A percentile compares a stretch with the other conserved stretches of the same genome.
Conservation (phyloP, 192 early-diverging fungal genomes). For the Backusella parvicylindrica region DNA sequence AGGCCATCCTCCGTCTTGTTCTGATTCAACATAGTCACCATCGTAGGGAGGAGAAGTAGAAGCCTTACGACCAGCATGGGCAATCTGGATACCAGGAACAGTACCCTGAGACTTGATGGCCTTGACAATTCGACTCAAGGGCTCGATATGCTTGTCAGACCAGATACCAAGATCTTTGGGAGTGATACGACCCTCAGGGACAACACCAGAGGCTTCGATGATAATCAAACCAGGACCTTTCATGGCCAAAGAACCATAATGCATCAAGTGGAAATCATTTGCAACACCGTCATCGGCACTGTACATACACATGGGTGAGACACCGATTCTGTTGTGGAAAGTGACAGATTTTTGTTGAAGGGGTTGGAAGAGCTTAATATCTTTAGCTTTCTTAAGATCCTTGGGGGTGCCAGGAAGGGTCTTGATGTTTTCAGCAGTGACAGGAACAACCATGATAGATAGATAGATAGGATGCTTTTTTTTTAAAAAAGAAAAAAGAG, state of each 20-base stretch:
- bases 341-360: conserved; percentile 60
- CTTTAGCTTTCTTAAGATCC: too few relatives aligned
- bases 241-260: conserved; percentile 65
- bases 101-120: conserved; percentile 60
- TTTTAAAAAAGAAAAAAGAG: too few relatives aligned
- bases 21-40: conserved; percentile 10
- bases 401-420: too few relatives aligned
- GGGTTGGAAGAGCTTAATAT: conserved; percentile 68
- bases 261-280: conserved; percentile 62
- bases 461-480: too few relatives aligned
- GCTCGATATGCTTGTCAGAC: conserved; percentile 71
- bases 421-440: too few relatives aligned
- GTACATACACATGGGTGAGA: conserved; percentile 87
- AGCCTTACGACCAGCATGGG: conserved; percentile 79
- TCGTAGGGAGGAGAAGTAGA: neutral
- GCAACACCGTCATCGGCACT: conserved; percentile 61
- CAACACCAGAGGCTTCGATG: conserved; percentile 74
- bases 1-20: conserved; percentile 63
- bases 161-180: conserved; percentile 78
- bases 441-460: too few relatives aligned
- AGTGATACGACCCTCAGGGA: conserved; percentile 68
- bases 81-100: conserved; percentile 73
- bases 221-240: conserved; percentile 77
- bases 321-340: conserved; percentile 71
- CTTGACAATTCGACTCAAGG: conserved; percentile 55